A percentile compares a stretch with the other conserved stretches of the same genome.
These are phyloP conservation scores for Coemansia sp. DNA, from an alignment of 192 early-diverging fungal genomes.

Conservation along the genomic window DNA sequence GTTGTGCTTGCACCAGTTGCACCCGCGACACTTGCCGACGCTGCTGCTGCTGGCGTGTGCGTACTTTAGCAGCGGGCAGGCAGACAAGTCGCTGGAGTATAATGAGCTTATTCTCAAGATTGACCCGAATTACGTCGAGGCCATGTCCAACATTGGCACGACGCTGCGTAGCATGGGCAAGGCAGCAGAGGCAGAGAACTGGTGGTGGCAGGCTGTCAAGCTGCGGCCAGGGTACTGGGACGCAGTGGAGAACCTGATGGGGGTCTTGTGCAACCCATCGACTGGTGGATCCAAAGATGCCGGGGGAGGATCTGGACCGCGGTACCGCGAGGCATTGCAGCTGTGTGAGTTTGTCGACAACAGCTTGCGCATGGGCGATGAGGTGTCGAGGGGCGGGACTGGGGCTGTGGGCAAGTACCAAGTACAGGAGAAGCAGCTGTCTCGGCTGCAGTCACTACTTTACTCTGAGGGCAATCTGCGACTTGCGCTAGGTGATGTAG, in stretches of 20 bases:
- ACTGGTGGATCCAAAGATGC: conserved; percentile 5
- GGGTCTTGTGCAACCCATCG: conserved; percentile 65
- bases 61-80: conserved; percentile 77
- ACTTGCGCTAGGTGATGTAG: conserved; percentile 73
- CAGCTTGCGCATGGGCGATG: conserved; percentile 50
- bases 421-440: conserved; percentile 66
- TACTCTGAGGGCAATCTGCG: conserved; percentile 87
- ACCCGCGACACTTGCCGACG: conserved; percentile 76
- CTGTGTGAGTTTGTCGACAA: conserved; percentile 82
- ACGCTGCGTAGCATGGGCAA: conserved; percentile 81
- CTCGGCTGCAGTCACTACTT: conserved; percentile 79
- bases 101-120: conserved; percentile 81
- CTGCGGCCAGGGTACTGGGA: conserved; percentile 93
- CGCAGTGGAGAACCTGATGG: conserved; percentile 85
- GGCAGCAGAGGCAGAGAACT: conserved; percentile 73
- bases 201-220: conserved; percentile 83
- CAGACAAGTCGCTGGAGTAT: conserved; percentile 73
- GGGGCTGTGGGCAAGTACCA: conserved; percentile 29
- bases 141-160: conserved; percentile 90
- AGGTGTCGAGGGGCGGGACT: conserved; percentile 9
- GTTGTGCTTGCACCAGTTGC: conserved; percentile 55
- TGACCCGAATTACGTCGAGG: conserved; percentile 87
- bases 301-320: conserved; percentile 32
- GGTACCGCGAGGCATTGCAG: conserved; percentile 78
- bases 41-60: conserved; percentile 86